A percentile compares a stretch with the other conserved stretches of the same genome.
These are phyloP conservation scores for Wickerhamiella kazuoi DNA, from an alignment of 805 yeast genomes.

Conservation along the genomic window DNA sequence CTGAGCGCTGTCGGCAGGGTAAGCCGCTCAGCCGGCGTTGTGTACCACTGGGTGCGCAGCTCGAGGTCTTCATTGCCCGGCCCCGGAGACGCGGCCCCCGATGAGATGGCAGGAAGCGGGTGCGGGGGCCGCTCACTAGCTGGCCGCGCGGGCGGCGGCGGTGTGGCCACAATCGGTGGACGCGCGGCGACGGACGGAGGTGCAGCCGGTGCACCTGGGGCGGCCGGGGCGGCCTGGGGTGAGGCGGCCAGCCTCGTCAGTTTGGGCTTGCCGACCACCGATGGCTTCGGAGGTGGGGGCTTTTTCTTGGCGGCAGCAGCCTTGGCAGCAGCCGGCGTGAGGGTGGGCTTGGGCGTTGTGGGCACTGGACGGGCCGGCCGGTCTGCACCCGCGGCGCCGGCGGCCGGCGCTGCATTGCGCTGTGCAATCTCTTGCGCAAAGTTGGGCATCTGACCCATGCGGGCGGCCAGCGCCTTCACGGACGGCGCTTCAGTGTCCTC, in stretches of 20 bases:
- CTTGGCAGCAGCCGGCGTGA: neutral
- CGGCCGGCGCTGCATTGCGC: slow-evolving; percentile 10
- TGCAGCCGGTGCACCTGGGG: neutral
- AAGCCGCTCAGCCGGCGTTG: slow-evolving; percentile 7
- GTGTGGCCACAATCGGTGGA: neutral
- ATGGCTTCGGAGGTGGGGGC: slow-evolving; percentile 13
- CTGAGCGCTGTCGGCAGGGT: slow-evolving; percentile 7
- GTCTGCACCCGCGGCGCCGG: slow-evolving; percentile 9
- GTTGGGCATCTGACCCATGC: neutral
- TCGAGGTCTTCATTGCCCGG: slow-evolving; percentile 10
- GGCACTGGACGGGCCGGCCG: neutral
- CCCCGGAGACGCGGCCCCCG: neutral
- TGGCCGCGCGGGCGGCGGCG: slow-evolving; percentile 3
- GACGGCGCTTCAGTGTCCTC: neutral
- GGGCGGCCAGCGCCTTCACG: neutral
- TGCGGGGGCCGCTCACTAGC: slow-evolving; percentile 1
- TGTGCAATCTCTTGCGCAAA: neutral
- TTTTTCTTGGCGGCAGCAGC: slow-evolving; percentile 8
- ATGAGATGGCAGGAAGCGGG: slow-evolving; percentile 3
- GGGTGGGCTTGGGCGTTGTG: neutral
- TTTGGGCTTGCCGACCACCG: slow-evolving; percentile 3
- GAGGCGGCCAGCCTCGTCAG: neutral
- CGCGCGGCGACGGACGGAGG: neutral
- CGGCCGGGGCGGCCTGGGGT: slow-evolving; percentile 5
- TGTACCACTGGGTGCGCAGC: slow-evolving; percentile 14